Evolutionary conservation across 2,329 filamentous ascomycete species (phyloP).

Genomic region (Neonectria magnoliae): DNA sequence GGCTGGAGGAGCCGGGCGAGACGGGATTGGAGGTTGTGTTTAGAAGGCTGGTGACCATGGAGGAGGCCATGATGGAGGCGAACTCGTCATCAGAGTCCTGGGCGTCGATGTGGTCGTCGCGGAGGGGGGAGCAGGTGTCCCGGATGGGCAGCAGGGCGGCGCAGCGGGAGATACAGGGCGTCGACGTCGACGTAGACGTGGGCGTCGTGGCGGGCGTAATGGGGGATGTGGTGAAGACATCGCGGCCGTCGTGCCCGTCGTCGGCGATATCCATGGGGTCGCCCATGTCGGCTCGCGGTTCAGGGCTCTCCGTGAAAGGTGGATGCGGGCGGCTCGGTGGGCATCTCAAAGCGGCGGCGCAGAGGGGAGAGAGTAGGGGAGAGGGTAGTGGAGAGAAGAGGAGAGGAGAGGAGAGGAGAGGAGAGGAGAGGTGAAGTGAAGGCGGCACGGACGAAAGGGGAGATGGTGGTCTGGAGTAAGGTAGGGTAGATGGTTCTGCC

Average conservation of each 20-base stretch:
- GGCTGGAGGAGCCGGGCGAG: slow-evolving; percentile 63
- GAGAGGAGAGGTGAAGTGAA: not conserved
- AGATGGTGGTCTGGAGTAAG: not conserved
- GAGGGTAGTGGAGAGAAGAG: not conserved
- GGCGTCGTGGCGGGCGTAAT: slow-evolving; percentile 26
- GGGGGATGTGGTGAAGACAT: not conserved
- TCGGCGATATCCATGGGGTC: slow-evolving; percentile 41
- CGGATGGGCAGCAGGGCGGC: slow-evolving; percentile 38
- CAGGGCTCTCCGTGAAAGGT: slow-evolving; percentile 38
- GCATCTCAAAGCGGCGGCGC: slow-evolving; percentile 36
- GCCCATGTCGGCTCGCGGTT: slow-evolving; percentile 34
- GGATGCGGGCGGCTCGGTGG: slow-evolving; percentile 33
- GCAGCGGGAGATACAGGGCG: slow-evolving; percentile 31
- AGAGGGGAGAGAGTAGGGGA: not conserved
- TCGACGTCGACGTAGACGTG: slow-evolving; percentile 19
- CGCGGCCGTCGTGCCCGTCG: slow-evolving; percentile 31
- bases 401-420: not conserved
- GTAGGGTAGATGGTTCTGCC: not conserved
- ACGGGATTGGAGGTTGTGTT: slow-evolving; percentile 63
- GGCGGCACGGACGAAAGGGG: slow-evolving; percentile 1
- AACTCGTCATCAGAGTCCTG: slow-evolving; percentile 47
- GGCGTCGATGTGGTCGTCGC: slow-evolving; percentile 27
- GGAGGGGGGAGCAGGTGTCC: slow-evolving; percentile 34
- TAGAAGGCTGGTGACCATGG: slow-evolving; percentile 49
- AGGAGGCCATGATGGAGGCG: slow-evolving; percentile 49